Evolutionary conservation across 768 basidiomycete genomes (phyloP).

Genomic region (Mrakia frigida): DNA sequence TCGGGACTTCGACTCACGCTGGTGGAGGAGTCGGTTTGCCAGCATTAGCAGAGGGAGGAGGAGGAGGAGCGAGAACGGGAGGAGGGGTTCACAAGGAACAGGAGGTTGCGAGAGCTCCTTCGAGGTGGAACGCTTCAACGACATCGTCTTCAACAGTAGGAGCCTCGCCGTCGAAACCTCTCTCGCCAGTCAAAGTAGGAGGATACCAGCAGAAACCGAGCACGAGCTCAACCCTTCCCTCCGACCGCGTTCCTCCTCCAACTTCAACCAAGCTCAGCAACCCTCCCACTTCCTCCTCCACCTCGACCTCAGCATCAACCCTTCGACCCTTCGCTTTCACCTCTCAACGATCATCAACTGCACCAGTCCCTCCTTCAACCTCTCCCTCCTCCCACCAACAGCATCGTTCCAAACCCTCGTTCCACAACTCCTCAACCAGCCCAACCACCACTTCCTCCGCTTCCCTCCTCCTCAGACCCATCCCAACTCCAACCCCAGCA

Average conservation of each 20-base stretch:
- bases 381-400: not conserved
- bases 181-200: not conserved
- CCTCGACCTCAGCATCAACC: not conserved
- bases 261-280: not conserved
- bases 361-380: not conserved
- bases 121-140: not conserved
- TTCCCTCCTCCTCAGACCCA: not conserved
- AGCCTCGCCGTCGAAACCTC: not conserved
- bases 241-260: not conserved
- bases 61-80: not conserved
- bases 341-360: not conserved
- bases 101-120: not conserved
- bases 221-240: not conserved
- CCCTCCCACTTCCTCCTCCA: not conserved
- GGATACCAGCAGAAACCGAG: not conserved
- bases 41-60: not conserved
- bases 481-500: not conserved
- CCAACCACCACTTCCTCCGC: not conserved
- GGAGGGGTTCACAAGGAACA: not conserved
- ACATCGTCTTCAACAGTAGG: not conserved
- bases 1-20: not conserved
- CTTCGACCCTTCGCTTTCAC: not conserved
- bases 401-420: constrained; percentile 6
- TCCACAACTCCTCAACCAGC: not conserved
- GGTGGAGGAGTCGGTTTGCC: not conserved